Base-by-base conservation (phyloP, 352 stramenopile genomes). In the Phytophthora pluvialis region DNA sequence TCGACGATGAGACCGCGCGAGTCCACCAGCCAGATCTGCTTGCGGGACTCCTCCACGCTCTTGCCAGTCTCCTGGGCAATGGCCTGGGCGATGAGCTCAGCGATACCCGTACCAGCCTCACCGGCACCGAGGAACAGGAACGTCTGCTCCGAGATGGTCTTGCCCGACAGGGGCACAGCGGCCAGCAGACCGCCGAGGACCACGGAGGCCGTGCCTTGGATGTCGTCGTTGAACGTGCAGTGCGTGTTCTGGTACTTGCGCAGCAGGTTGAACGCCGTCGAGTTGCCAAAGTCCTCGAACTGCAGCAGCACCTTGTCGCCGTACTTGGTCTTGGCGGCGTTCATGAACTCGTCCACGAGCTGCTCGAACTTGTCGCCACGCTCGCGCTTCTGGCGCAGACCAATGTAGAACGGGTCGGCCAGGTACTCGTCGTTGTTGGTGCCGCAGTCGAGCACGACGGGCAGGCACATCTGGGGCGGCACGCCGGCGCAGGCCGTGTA, bases 261-360 rank as follows among this genome's bases (percentile, higher is more conserved):
- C 60, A 96, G 73, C 43, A 96, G 59, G 54, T 91, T 69, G 69
- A 96, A 96, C 33, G 88, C 88, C 6, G 88, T 95, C 46, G 83
- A 88, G 76, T 95, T 95, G 63, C 86, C 87, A 65, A 96, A 96
- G 72, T 96, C 88, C 66, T 96, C 84, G 56, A 93, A 93, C 77
- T 94, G 81, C 18, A 98, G 81, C 50, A 98, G 70, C 57, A 97
- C 85, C 10, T 86, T 73, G 38, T 75, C 71, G 33, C 88, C 96
- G 72, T 94, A 95, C 67, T 92, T 92, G 72, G 94, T 79, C 70
- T 97, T 90, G 50, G 97, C 89, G 1, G 93, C 91, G 62, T 94
- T 79, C 86, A 99, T 98, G 73, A 99, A 99, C 80, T 99, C 96
- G 39, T 99, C 93, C 13, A 99, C 86, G 42, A 99, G 78, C 53